phyloP scores from a whole-genome alignment of 768 basidiomycete genomes.

The Suillus clintonianus region DNA sequence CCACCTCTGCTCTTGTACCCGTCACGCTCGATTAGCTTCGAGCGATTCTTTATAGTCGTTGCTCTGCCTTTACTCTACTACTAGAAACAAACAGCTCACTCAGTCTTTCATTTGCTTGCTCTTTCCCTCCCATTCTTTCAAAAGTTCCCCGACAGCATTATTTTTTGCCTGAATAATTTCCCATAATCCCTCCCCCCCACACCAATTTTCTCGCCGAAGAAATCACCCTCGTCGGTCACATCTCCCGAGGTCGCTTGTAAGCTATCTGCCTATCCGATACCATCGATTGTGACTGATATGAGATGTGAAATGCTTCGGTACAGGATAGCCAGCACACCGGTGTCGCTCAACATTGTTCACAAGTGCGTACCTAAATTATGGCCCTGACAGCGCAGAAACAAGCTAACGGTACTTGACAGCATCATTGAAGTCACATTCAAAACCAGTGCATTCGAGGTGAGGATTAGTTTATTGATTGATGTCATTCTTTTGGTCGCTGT shows the following conservation, averaged over 20 bases:
- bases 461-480: slow-evolving; percentile 18
- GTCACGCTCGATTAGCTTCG: slow-evolving; percentile 56
- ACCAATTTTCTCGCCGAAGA: slow-evolving; percentile 5
- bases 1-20: slow-evolving; percentile 25
- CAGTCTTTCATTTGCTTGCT: slow-evolving; percentile 38
- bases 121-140: slow-evolving; percentile 24
- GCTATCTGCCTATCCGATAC: slow-evolving; percentile 14
- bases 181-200: slow-evolving; percentile 22
- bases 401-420: not conserved
- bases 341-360: not conserved
- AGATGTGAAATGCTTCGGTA: slow-evolving; percentile 4
- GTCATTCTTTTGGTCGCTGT: slow-evolving; percentile 33
- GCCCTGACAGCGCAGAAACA: not conserved
- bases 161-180: slow-evolving; percentile 16
- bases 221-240: not conserved
- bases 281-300: slow-evolving; percentile 9
- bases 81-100: slow-evolving; percentile 23
- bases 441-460: slow-evolving; percentile 23
- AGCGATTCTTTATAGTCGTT: slow-evolving; percentile 41
- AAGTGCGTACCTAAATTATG: not conserved
- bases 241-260: slow-evolving; percentile 12
- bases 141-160: slow-evolving; percentile 12
- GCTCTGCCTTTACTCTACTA: slow-evolving; percentile 28
- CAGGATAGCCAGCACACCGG: slow-evolving; percentile 1
- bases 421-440: not conserved